Base-by-base conservation (phyloP, 2,329 filamentous ascomycete species). In the Stagonosporopsis vannaccii region DNA sequence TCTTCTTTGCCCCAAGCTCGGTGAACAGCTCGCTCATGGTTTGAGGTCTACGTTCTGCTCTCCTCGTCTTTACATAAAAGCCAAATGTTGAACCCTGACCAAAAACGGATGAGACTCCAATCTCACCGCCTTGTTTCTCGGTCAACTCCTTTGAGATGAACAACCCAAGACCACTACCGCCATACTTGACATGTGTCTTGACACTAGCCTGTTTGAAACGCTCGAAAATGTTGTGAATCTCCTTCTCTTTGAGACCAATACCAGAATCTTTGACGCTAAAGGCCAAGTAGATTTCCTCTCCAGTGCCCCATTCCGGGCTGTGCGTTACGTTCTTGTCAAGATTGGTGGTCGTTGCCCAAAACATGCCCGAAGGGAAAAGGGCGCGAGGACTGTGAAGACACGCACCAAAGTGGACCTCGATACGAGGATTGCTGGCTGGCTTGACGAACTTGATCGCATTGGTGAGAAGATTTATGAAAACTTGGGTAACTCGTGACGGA, bases 391-490 rank as follows among this genome's bases (percentile, higher is more conserved):
- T 48, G 4, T 58, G 54, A 7, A 55, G 50, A 22, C 64, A 60
- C 1, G 75, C 78, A 12, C 77, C 75, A 7, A 76, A 69, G 13
- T 67, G 72, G 9, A 81, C 72, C 0, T 68, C 72, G 46, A 81
- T 77, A 12, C 62, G 63, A 0, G 76, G 75, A 3, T 61, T 59
- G 2, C 68, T 45, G 1, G 71, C 69, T 20, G 73, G 64, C 35
- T 78, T 75, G 0, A 79, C 79, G 46, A 78, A 78, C 25, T 78
- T 78, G 61, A 78, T 75, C 1, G 71, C 72, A 33, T 78, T 78
- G 2, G 89, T 92, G 17, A 94, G 78, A 3, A 94, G 79, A 67
- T 93, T 94, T 9, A 89, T 91, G 41, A 94, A 85, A 56, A 96
- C 92, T 68, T 96, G 92, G 0, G 79, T 74, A 9, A 81, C 64